A percentile compares a stretch with the other conserved stretches of the same genome.
These are phyloP conservation scores for Aureobasidium sp. DNA, from an alignment of 2,329 filamentous ascomycete species.

Conservation along the genomic window DNA sequence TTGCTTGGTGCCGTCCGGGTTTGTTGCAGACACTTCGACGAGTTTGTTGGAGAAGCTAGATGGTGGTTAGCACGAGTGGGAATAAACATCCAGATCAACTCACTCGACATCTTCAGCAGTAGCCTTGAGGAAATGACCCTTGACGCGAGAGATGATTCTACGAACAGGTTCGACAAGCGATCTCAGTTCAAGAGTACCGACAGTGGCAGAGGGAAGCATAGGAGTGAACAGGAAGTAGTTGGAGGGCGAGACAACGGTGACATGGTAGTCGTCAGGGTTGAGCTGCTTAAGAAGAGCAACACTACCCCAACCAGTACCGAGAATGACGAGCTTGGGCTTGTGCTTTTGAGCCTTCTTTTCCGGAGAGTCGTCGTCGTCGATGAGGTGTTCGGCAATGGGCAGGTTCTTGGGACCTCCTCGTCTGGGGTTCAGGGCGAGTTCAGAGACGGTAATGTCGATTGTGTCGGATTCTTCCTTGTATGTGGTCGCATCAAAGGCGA, in stretches of 20 bases:
- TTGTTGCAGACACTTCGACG: constrained; percentile 73
- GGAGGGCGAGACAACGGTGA: constrained; percentile 87
- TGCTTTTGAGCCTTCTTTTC: constrained; percentile 65
- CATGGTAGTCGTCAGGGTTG: constrained; percentile 86
- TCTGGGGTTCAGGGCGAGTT: constrained; percentile 71
- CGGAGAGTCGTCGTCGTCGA: constrained; percentile 80
- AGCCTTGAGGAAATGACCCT: constrained; percentile 85
- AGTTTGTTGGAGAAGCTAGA: constrained; percentile 70
- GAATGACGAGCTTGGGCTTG: constrained; percentile 86
- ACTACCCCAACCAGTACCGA: constrained; percentile 93
- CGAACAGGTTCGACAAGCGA: constrained; percentile 91
- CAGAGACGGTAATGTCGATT: constrained; percentile 74
- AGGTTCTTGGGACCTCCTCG: constrained; percentile 90
- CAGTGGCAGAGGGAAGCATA: constrained; percentile 94
- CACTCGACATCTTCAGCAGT: constrained; percentile 74
- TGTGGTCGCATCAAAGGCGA: constrained; percentile 87
- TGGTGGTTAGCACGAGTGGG: neutral
- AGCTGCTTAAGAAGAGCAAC: constrained; percentile 86
- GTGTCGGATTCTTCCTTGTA: constrained; percentile 66
- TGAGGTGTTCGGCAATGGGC: constrained; percentile 77
- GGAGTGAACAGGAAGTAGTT: constrained; percentile 99
- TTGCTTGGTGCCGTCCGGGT: constrained; percentile 62
- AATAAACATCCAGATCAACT: neutral
- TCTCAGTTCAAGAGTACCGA: constrained; percentile 85
- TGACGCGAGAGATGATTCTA: constrained; percentile 67